Conservation (phyloP, 176 grass and related monocot species). For the Eremochloa ophiuroides region DNA sequence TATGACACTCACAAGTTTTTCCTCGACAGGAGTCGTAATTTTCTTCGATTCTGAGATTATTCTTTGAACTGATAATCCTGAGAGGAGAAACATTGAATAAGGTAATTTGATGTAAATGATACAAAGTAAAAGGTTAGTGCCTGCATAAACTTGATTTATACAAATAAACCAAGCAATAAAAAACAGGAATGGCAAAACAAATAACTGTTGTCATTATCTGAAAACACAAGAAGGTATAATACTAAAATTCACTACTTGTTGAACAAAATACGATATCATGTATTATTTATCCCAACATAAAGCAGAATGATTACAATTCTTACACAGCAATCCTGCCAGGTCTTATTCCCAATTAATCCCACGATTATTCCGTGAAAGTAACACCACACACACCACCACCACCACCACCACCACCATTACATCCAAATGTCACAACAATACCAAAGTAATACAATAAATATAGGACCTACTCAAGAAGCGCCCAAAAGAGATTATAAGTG, state of each 20-base stretch:
- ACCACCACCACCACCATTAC: neutral
- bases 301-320: neutral
- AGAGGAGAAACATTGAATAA: constrained; percentile 22
- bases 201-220: neutral
- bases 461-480: neutral
- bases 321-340: constrained; percentile 1
- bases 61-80: constrained; percentile 41
- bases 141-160: neutral
- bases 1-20: constrained; percentile 43
- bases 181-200: neutral
- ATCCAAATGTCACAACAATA: constrained; percentile 10
- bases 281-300: neutral
- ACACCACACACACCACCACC: too few relatives aligned
- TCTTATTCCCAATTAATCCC: neutral
- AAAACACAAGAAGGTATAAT: neutral
- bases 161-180: constrained; percentile 8
- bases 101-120: neutral
- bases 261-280: neutral
- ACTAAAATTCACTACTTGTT: neutral
- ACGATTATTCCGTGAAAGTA: constrained; percentile 1
- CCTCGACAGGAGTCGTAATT: constrained; percentile 4
- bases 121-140: neutral
- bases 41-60: constrained; percentile 30
- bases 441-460: neutral
- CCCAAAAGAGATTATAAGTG: neutral